A percentile compares a stretch with the other conserved stretches of the same genome.
Conservation (phyloP, 2,329 filamentous ascomycete genomes). For the Chaetomium olivaceum region DNA sequence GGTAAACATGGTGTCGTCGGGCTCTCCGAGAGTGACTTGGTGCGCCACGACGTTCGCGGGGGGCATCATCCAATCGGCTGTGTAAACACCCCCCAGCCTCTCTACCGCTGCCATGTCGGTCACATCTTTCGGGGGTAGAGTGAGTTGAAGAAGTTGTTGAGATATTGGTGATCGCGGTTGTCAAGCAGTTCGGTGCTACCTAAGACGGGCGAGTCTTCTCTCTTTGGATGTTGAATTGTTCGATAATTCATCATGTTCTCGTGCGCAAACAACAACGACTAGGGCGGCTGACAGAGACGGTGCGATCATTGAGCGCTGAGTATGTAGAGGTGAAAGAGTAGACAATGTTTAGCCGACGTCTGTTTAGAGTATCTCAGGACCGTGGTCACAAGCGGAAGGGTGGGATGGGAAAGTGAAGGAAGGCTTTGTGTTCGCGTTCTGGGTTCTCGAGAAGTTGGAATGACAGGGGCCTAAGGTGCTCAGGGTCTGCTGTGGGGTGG, state of each 20-base stretch:
- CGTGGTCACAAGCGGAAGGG: background rate
- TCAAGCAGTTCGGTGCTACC: background rate
- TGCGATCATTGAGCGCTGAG: background rate
- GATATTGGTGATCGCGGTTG: background rate
- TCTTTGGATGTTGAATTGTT: background rate
- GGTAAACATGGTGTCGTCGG: background rate
- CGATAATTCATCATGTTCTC: background rate
- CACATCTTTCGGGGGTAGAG: background rate
- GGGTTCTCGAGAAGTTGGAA: background rate
- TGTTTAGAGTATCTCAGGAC: background rate
- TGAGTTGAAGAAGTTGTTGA: constrained; percentile 2
- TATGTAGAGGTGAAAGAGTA: background rate
- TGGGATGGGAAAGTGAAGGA: background rate
- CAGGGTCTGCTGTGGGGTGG: background rate
- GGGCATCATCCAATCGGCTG: constrained; percentile 59
- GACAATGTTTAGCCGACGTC: background rate
- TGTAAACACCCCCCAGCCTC: constrained; percentile 46
- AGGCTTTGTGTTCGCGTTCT: background rate
- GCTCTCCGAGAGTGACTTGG: constrained; percentile 27
- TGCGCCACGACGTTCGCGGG: constrained; percentile 68
- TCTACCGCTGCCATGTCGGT: background rate
- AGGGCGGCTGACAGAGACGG: background rate
- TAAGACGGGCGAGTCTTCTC: background rate
- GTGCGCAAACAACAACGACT: background rate
- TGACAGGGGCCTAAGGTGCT: background rate